Evolutionary conservation across 441 rosid species (phyloP).

Genomic region (Flueggea neowawraea): DNA sequence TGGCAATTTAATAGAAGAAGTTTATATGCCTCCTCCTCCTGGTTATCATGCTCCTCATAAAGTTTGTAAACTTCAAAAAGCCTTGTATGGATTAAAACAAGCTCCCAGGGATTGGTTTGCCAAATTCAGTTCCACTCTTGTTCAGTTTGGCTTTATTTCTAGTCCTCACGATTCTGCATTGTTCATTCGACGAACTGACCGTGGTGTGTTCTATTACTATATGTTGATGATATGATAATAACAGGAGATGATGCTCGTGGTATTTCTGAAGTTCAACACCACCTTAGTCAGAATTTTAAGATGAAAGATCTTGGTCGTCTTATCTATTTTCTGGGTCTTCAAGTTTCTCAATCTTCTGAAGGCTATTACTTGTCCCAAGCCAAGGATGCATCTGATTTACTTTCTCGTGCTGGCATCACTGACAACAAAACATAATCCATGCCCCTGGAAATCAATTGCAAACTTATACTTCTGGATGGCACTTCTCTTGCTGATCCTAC

Average conservation of each 20-base stretch:
- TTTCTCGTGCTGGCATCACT: not conserved
- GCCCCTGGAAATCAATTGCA: not conserved
- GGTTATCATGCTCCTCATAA: not conserved
- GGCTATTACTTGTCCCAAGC: not conserved
- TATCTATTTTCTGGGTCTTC: not conserved
- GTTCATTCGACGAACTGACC: not conserved
- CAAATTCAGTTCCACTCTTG: not conserved
- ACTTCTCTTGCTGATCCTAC: not conserved
- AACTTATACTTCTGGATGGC: not conserved
- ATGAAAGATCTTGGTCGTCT: not conserved
- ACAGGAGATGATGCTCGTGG: not conserved
- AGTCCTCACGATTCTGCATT: not conserved
- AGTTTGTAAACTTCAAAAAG: not conserved
- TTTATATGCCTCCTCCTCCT: not conserved
- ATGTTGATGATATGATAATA: constrained; percentile 1
- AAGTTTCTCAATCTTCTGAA: not conserved
- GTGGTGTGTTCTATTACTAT: not conserved
- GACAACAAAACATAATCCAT: not conserved
- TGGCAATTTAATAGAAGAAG: not conserved
- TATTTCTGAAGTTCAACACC: too few relatives aligned
- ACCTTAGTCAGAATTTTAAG: not conserved
- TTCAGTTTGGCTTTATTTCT: not conserved
- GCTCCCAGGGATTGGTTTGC: not conserved
- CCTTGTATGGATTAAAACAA: not conserved
- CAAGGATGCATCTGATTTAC: not conserved